Evolutionary conservation across 768 basidiomycete genomes (phyloP).

Genomic region (Mycena olivaceomarginata): DNA sequence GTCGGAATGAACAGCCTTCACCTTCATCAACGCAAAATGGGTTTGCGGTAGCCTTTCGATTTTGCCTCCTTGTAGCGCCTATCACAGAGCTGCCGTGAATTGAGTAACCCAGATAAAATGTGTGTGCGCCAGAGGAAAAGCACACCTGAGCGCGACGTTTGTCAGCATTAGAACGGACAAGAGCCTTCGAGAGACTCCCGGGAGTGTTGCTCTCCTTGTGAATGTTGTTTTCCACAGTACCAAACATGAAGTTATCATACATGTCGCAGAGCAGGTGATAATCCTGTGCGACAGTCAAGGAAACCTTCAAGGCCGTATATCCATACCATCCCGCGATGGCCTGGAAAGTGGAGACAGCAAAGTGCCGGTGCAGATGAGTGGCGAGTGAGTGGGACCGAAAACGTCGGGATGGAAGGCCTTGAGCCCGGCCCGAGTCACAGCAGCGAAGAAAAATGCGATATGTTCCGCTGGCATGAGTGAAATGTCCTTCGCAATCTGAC

Average conservation of each 20-base stretch:
- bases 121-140: not conserved
- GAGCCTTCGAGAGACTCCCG: not conserved
- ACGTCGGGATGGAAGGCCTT: conserved; percentile 24
- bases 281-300: not conserved
- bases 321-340: conserved; percentile 1
- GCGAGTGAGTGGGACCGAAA: conserved; percentile 14
- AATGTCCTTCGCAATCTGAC: too few relatives aligned
- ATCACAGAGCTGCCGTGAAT: too few relatives aligned
- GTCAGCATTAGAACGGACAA: not conserved
- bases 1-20: not conserved
- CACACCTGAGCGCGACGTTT: conserved; percentile 19
- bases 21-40: not conserved
- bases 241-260: conserved; percentile 21
- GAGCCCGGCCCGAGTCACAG: not conserved
- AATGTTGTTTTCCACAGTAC: conserved; percentile 3
- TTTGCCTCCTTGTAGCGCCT: conserved; percentile 8
- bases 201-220: conserved; percentile 18
- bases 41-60: conserved; percentile 12
- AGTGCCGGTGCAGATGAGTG: conserved; percentile 26
- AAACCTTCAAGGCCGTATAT: conserved; percentile 15
- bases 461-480: too few relatives aligned
- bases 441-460: not conserved
- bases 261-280: conserved; percentile 13
- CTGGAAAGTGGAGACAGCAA: conserved; percentile 24
- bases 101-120: not conserved